These are phyloP conservation scores for Podospora bellae-mahoneyi DNA, from an alignment of 495 filamentous ascomycete species.

Conservation along the genomic window DNA sequence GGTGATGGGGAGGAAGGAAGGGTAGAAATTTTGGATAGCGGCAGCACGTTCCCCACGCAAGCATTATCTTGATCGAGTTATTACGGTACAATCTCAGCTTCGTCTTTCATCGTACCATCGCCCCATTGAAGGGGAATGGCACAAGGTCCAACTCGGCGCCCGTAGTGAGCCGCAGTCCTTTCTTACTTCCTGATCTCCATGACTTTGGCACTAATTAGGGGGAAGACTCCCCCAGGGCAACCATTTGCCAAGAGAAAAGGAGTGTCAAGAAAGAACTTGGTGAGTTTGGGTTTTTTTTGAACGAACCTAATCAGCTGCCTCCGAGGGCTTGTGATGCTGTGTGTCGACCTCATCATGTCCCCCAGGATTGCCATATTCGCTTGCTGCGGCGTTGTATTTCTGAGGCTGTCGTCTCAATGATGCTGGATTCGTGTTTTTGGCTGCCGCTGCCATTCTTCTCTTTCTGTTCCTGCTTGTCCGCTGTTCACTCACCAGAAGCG, in stretches of 20 bases:
- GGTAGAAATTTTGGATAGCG: conserved; percentile 51
- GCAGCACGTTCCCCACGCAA: conserved; percentile 93
- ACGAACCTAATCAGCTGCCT: conserved; percentile 28
- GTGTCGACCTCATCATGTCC: conserved; percentile 5
- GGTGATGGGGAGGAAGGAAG: conserved; percentile 28
- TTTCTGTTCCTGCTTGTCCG: conserved; percentile 19
- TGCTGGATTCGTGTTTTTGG: conserved; percentile 19
- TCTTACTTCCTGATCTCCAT: neutral
- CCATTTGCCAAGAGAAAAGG: conserved; percentile 6
- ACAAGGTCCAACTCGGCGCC: conserved; percentile 61
- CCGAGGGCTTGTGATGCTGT: neutral
- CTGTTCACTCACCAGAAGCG: conserved; percentile 72
- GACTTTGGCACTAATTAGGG: neutral
- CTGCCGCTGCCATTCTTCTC: conserved; percentile 10
- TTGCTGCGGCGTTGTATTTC: neutral
- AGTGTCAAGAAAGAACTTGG: conserved; percentile 18
- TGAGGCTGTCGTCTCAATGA: conserved; percentile 24
- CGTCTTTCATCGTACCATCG: conserved; percentile 43
- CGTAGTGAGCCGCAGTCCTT: conserved; percentile 73
- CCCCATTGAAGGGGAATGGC: conserved; percentile 46
- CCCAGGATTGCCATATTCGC: conserved; percentile 2
- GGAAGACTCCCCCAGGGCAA: neutral
- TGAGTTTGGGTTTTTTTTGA: conserved; percentile 23
- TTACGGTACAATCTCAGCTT: conserved; percentile 89
- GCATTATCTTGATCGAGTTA: conserved; percentile 94